Conservation (phyloP, 768 basidiomycete genomes). For the Lyophyllum semitale region DNA sequence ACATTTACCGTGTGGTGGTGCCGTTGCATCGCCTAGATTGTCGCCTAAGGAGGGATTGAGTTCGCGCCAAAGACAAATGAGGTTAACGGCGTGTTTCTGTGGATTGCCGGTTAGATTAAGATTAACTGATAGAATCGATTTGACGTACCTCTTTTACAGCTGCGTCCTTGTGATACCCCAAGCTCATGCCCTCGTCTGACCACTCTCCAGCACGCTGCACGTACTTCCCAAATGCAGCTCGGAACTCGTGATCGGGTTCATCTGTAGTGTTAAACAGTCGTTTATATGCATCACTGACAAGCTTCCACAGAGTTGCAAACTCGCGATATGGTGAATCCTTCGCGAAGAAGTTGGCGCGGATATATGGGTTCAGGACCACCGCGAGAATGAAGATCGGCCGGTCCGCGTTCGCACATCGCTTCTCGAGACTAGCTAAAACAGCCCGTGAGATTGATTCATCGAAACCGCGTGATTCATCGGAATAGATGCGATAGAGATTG, state of each 20-base stretch:
- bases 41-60: no score
- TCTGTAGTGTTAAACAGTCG: constrained; percentile 3
- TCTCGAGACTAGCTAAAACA: constrained; percentile 22
- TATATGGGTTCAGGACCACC: constrained; percentile 28
- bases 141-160: constrained; percentile 11
- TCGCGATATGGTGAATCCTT: not conserved
- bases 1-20: no score
- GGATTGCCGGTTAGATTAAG: no score
- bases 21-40: no score
- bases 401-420: constrained; percentile 24
- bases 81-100: no score
- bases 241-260: constrained; percentile 7
- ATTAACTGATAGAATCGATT: no score
- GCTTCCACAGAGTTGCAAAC: constrained; percentile 1
- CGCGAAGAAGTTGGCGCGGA: constrained; percentile 13
- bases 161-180: constrained; percentile 2
- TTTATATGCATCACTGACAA: no score
- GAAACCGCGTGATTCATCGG: not conserved
- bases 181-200: constrained; percentile 15
- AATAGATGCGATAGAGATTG: constrained; percentile 6
- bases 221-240: constrained; percentile 8
- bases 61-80: no score
- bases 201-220: constrained; percentile 3
- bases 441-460: constrained; percentile 4
- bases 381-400: no score